Percentiles rank a stretch among this genome's conserved stretches.
These are phyloP conservation scores for Stephanodiscus minutulus DNA, from an alignment of 108 stramenopile species.

Conservation along the genomic window DNA sequence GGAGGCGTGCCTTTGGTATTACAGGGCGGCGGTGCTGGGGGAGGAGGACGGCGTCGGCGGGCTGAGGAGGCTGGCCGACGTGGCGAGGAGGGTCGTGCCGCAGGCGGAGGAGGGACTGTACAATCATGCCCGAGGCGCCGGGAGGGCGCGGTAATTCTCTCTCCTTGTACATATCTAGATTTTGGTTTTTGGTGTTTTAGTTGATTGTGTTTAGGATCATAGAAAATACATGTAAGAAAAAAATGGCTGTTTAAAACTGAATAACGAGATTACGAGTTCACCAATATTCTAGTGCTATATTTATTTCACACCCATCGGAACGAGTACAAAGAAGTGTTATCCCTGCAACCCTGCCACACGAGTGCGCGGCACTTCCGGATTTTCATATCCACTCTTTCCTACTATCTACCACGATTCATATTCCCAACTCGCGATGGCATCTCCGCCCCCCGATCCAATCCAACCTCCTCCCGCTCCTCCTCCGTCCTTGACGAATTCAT, in stretches of 20 bases:
- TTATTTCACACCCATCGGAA: not conserved
- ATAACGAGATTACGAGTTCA: no score
- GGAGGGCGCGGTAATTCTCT: conserved; percentile 61
- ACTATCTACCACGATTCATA: conserved; percentile 49
- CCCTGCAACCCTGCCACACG: no score
- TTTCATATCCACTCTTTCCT: no score
- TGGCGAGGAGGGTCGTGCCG: conserved; percentile 86
- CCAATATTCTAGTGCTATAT: no score
- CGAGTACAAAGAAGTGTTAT: not conserved
- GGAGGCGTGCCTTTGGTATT: conserved; percentile 90
- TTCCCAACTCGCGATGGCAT: conserved; percentile 78
- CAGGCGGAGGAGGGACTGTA: conserved; percentile 59
- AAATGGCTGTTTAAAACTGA: not conserved
- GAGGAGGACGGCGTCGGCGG: conserved; percentile 76
- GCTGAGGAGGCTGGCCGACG: conserved; percentile 74
- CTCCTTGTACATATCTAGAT: conserved; percentile 3
- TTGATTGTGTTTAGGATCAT: not conserved
- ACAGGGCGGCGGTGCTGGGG: conserved; percentile 77
- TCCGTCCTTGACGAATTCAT: conserved; percentile 40
- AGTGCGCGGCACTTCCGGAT: no score
- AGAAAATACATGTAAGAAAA: not conserved
- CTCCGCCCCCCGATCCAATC: conserved; percentile 78
- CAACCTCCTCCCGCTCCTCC: conserved; percentile 22
- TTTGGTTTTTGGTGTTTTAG: not conserved
- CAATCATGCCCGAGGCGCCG: conserved; percentile 71